Conservation (phyloP, 106 monocot genomes). For the Acorus gramineus region DNA sequence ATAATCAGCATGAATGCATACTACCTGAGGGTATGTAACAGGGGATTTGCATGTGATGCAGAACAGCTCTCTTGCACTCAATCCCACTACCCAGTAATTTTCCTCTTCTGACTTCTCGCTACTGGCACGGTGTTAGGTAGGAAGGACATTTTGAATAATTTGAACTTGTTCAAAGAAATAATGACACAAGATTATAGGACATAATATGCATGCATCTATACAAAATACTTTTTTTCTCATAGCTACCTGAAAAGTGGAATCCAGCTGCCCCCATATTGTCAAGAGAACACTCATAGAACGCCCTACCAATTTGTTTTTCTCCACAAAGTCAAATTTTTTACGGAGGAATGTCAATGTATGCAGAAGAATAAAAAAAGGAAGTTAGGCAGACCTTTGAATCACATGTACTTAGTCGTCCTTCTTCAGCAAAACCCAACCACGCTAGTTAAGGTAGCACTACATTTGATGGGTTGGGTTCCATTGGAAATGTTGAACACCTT, state of each 20-base stretch:
- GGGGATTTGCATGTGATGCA: constrained; percentile 82
- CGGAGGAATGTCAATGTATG: neutral
- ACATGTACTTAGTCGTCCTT: constrained; percentile 72
- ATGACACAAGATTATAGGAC: too few relatives aligned
- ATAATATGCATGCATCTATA: too few relatives aligned
- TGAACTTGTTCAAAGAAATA: neutral
- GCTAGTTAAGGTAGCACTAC: constrained; percentile 63
- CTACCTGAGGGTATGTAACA: constrained; percentile 61
- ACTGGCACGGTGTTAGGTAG: constrained; percentile 31
- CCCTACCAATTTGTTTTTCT: constrained; percentile 31
- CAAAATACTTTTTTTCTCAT: too few relatives aligned
- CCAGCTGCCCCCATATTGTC: constrained; percentile 79
- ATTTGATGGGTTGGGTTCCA: constrained; percentile 42
- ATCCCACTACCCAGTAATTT: constrained; percentile 81
- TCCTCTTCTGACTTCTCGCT: constrained; percentile 83
- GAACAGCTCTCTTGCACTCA: constrained; percentile 69
- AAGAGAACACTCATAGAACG: constrained; percentile 52
- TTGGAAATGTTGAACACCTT: constrained; percentile 52
- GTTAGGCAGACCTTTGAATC: constrained; percentile 60
- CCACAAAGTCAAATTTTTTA: too few relatives aligned
- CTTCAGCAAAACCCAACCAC: constrained; percentile 97
- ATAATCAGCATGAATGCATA: neutral
- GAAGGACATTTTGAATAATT: constrained; percentile 1
- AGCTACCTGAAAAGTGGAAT: constrained; percentile 86
- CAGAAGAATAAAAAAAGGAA: neutral